A percentile compares a stretch with the other conserved stretches of the same genome.
Conservation (phyloP, 2,329 filamentous ascomycete species). For the Waltergamsia citrina region DNA sequence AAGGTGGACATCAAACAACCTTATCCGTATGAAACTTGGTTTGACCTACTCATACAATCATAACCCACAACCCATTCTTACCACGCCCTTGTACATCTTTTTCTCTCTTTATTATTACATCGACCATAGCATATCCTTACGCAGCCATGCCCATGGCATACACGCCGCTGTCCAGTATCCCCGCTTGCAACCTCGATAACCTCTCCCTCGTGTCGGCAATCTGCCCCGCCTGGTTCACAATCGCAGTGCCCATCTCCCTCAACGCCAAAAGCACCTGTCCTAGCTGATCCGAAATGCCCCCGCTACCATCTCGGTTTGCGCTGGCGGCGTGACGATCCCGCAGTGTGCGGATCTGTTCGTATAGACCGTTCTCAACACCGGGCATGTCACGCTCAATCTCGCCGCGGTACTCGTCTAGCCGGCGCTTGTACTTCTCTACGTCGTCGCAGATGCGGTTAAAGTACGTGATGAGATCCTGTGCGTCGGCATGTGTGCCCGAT, state of each 20-base stretch:
- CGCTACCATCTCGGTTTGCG: conserved; percentile 11
- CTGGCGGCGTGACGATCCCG: conserved; percentile 15
- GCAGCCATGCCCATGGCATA: conserved; percentile 22
- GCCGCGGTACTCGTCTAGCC: conserved; percentile 32
- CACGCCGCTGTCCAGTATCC: conserved; percentile 26
- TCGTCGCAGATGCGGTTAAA: conserved; percentile 34
- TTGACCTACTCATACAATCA: no score
- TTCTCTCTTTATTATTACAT: background rate
- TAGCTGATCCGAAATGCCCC: conserved; percentile 24
- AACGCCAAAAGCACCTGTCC: conserved; percentile 26
- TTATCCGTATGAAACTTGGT: background rate
- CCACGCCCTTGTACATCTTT: background rate
- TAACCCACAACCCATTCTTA: background rate
- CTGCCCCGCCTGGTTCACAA: conserved; percentile 29
- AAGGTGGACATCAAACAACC: background rate
- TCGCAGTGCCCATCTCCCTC: conserved; percentile 28
- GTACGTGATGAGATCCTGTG: conserved; percentile 33
- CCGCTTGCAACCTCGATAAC: conserved; percentile 28
- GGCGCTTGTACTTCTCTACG: conserved; percentile 30
- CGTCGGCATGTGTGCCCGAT: conserved; percentile 23
- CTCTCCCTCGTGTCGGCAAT: conserved; percentile 32
- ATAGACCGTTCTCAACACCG: conserved; percentile 34
- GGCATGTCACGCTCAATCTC: conserved; percentile 39
- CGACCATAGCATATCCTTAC: conserved; percentile 7
- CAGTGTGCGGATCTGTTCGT: conserved; percentile 28